Evolutionary conservation across 2,329 filamentous ascomycete species (phyloP).

Genomic region (Scytalidium lignicola): DNA sequence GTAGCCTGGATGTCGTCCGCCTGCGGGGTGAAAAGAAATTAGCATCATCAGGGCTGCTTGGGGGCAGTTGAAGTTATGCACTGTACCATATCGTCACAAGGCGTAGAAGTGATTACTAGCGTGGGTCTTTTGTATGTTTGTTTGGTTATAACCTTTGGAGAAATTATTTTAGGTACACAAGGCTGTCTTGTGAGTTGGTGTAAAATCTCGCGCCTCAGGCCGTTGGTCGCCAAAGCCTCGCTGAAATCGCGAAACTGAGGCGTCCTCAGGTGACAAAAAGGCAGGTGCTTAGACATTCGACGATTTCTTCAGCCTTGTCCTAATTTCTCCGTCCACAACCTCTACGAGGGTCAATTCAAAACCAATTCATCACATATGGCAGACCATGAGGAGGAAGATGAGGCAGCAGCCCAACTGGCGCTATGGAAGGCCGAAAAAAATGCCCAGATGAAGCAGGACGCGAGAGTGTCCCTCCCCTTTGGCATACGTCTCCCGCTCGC

Average conservation of each 20-base stretch:
- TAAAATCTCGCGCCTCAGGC: neutral
- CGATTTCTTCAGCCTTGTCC: neutral
- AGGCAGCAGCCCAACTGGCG: neutral
- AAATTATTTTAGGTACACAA: no score
- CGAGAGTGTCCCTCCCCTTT: constrained; percentile 57
- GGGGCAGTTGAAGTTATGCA: no score
- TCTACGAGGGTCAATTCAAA: neutral
- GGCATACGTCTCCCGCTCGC: constrained; percentile 62
- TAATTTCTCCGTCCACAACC: neutral
- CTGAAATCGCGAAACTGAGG: neutral
- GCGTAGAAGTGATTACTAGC: no score
- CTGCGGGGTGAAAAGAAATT: neutral
- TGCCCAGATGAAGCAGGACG: constrained; percentile 12
- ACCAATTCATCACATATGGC: neutral
- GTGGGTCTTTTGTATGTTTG: no score
- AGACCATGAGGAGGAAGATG: neutral
- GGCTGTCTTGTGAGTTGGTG: no score
- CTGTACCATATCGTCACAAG: no score
- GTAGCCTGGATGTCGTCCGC: constrained; percentile 34
- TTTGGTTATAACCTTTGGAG: no score
- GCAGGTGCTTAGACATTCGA: neutral
- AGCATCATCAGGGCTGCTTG: no score
- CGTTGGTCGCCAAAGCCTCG: neutral
- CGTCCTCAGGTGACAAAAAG: neutral
- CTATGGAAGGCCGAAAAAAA: constrained; percentile 10